Percentiles rank a stretch among this genome's conserved stretches.
These are phyloP conservation scores for Oryza officinalis DNA, from an alignment of 176 grass and related monocot genomes.

Conservation along the genomic window DNA sequence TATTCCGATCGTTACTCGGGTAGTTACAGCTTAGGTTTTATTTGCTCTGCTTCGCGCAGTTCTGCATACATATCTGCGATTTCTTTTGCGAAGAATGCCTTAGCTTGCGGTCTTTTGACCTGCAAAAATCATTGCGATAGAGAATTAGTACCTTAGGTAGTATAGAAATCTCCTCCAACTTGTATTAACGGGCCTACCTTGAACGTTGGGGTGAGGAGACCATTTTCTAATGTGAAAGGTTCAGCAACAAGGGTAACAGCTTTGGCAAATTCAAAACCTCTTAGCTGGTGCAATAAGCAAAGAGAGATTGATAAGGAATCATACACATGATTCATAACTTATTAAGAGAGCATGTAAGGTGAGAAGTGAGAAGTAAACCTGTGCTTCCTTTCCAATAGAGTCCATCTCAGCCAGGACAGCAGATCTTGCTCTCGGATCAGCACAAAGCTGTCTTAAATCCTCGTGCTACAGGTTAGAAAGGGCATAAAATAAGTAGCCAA, in stretches of 20 bases:
- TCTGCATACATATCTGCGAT: conserved; percentile 79
- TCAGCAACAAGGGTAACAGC: conserved; percentile 71
- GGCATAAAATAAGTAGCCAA: background rate
- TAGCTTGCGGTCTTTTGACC: conserved; percentile 96
- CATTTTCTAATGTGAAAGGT: conserved; percentile 93
- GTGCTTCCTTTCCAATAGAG: conserved; percentile 81
- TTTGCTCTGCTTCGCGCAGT: conserved; percentile 42
- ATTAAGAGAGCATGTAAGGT: conserved; percentile 11
- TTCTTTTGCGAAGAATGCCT: conserved; percentile 81
- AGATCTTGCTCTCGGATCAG: conserved; percentile 63
- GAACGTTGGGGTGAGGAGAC: conserved; percentile 94
- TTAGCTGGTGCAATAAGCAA: conserved; percentile 54
- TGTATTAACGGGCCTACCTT: conserved; percentile 52
- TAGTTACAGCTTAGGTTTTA: conserved; percentile 30
- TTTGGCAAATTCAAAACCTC: conserved; percentile 95
- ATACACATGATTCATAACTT: background rate
- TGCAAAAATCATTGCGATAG: conserved; percentile 5
- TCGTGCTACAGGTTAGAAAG: conserved; percentile 58
- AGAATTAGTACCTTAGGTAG: background rate
- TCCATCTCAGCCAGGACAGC: conserved; percentile 96
- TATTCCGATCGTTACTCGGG: background rate
- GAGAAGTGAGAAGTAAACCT: conserved; percentile 45
- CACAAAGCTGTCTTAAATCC: conserved; percentile 65
- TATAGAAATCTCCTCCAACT: conserved; percentile 1
- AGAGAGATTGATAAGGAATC: background rate